These are phyloP conservation scores for Aspergillus incahuasiensis DNA, from an alignment of 495 filamentous ascomycete genomes.

Conservation along the genomic window DNA sequence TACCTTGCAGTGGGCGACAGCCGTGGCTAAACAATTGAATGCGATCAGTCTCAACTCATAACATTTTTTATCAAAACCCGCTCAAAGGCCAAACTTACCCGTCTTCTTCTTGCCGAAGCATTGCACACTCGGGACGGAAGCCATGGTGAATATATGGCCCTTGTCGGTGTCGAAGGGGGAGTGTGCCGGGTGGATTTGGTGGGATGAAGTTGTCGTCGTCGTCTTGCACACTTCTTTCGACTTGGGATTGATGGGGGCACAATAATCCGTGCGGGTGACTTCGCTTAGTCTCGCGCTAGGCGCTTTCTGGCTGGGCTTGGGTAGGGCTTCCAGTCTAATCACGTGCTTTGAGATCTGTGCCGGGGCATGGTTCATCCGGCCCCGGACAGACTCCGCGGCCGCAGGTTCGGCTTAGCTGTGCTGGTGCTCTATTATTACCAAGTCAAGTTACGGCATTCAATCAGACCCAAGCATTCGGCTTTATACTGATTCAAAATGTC, in stretches of 20 bases:
- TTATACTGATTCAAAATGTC: slow-evolving; percentile 31
- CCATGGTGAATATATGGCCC: slow-evolving; percentile 58
- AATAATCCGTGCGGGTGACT: slow-evolving; percentile 37
- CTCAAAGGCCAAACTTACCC: slow-evolving; percentile 41
- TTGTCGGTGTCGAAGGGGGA: slow-evolving; percentile 43
- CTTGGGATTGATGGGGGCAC: slow-evolving; percentile 4
- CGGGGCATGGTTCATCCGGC: not conserved
- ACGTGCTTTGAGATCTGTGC: not conserved
- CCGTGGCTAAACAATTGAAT: slow-evolving; percentile 56
- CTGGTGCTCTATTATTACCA: not conserved
- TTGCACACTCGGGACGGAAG: slow-evolving; percentile 79
- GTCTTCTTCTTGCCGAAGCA: slow-evolving; percentile 96
- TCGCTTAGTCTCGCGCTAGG: slow-evolving; percentile 39
- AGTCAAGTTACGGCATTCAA: not conserved
- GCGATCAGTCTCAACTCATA: slow-evolving; percentile 2
- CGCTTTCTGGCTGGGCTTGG: slow-evolving; percentile 4
- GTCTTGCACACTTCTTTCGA: slow-evolving; percentile 14
- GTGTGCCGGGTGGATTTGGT: slow-evolving; percentile 31
- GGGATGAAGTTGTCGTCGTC: slow-evolving; percentile 16
- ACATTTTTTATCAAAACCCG: not conserved
- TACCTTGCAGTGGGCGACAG: slow-evolving; percentile 94
- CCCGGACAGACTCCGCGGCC: not conserved
- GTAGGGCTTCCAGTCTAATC: slow-evolving; percentile 28
- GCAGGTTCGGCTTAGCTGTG: not conserved
- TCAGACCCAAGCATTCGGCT: not conserved